Evolutionary conservation across 352 stramenopile genomes (phyloP).

Genomic region (Pythium apleroticum): DNA sequence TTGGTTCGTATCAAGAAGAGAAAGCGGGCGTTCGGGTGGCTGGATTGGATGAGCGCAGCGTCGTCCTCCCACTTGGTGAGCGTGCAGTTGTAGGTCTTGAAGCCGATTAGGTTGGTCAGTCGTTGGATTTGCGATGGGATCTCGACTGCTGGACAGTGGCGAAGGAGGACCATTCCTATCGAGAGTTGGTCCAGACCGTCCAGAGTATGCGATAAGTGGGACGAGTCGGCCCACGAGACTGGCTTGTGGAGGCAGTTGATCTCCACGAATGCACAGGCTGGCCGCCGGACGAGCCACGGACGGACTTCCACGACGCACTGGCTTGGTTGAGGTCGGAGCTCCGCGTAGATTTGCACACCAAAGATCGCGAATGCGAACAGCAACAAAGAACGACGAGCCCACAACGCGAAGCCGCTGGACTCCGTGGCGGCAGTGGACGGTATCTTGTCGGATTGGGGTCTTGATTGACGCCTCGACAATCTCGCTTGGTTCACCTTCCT

Average conservation of each 20-base stretch:
- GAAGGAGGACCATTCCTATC: slow-evolving; percentile 11
- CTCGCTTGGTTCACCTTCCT: no score
- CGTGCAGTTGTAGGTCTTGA: slow-evolving; percentile 51
- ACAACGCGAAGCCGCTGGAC: no score
- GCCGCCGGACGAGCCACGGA: not conserved
- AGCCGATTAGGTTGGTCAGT: slow-evolving; percentile 32
- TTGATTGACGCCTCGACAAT: no score
- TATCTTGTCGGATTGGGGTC: no score
- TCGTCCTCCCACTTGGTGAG: slow-evolving; percentile 27
- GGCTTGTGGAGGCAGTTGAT: not conserved
- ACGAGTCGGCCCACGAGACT: not conserved
- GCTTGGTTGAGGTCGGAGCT: not conserved
- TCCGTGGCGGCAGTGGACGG: no score
- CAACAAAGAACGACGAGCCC: no score
- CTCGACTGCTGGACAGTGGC: slow-evolving; percentile 35
- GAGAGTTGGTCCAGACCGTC: not conserved
- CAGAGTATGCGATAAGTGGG: not conserved
- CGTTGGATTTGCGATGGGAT: slow-evolving; percentile 22
- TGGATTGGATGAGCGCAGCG: slow-evolving; percentile 25
- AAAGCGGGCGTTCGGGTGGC: slow-evolving; percentile 29
- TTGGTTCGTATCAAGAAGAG: slow-evolving; percentile 16
- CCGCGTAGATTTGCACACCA: not conserved
- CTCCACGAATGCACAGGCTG: not conserved
- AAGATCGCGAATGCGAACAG: not conserved
- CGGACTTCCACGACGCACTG: not conserved